Evolutionary conservation across 495 filamentous ascomycete genomes (phyloP), one percentile per base, ranked within the genome.

Genomic region (Neurospora sp.): DNA sequence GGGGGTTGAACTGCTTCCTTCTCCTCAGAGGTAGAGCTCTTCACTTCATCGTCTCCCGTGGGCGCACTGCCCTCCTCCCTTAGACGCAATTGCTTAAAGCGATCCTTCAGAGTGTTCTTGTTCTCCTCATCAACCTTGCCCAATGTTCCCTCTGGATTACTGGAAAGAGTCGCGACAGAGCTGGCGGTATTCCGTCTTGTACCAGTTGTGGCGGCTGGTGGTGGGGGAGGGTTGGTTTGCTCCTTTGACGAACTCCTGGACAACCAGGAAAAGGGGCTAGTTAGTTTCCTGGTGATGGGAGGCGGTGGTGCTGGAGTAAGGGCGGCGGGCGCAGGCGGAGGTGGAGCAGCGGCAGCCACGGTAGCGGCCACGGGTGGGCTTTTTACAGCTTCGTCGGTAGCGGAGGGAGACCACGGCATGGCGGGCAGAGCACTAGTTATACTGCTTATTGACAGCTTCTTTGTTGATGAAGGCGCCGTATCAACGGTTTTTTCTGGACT

Each of bases 11-110:
- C 79, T 35, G 72, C 76, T 37, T 84, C 82, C 71, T 89, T 87
- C 38, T 86, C 84, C 71, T 90, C 88, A 73, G 87, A 79, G 73
- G 88, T 80, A n/a, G 81, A 79, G 69, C 82, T 82, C 44, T 77
- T 81, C 6, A 75, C 72, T 71, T 84, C 84, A 8, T 86, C 84
- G 38, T 87, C 85, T 5, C 89, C 87, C 17, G 81, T 83, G 12
- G 80, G 78, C 12, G 86, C 71, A 3, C 87, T 85, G 0, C 88
- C 90, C 81, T 97, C 93, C 79, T 94, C 93, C 69, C 89, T 86
- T 90, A 94, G 87, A 16, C 93, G 86, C 40, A 96, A 83, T 76
- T 92, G 79, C 84, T 94, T 96, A 82, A 97, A 97, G 70, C 94
- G 89, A 75, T 96, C 93, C 76, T 91, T 89, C 65, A 97, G 80